phyloP scores from a whole-genome alignment of 148 eudicot genomes.

The Amaranthus hypochondriacus region DNA sequence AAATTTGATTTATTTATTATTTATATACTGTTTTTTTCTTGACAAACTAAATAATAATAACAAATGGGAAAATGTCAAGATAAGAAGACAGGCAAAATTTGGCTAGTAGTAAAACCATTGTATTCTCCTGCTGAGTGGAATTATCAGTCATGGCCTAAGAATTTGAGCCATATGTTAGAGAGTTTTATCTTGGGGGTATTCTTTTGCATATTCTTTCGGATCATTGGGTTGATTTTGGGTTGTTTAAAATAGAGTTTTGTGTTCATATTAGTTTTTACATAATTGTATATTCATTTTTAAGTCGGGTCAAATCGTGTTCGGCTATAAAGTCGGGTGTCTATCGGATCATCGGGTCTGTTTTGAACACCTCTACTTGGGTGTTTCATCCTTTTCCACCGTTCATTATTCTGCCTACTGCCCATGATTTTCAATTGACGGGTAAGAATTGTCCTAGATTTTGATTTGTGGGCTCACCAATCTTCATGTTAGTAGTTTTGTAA shows the following conservation, averaged over 20 bases:
- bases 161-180: conserved; percentile 20
- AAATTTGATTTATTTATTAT: background rate
- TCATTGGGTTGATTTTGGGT: no score
- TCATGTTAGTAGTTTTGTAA: no score
- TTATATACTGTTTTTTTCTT: no score
- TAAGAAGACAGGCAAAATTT: conserved; percentile 9
- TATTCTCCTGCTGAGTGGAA: conserved; percentile 15
- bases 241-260: no score
- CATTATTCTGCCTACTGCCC: background rate
- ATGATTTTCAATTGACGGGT: background rate
- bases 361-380: no score
- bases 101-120: conserved; percentile 19
- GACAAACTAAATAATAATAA: background rate
- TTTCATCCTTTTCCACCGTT: conserved; percentile 1
- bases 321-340: no score
- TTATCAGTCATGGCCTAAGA: conserved; percentile 24
- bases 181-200: background rate
- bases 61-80: conserved; percentile 4
- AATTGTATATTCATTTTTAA: no score
- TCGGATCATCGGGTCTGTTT: no score
- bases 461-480: conserved; percentile 4
- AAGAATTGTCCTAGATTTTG: background rate
- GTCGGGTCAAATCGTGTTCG: no score
- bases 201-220: no score
- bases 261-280: no score